Percentiles rank a stretch among this genome's conserved stretches.
Conservation (phyloP, 148 eudicot genomes). For the Chenopodium formosanum region DNA sequence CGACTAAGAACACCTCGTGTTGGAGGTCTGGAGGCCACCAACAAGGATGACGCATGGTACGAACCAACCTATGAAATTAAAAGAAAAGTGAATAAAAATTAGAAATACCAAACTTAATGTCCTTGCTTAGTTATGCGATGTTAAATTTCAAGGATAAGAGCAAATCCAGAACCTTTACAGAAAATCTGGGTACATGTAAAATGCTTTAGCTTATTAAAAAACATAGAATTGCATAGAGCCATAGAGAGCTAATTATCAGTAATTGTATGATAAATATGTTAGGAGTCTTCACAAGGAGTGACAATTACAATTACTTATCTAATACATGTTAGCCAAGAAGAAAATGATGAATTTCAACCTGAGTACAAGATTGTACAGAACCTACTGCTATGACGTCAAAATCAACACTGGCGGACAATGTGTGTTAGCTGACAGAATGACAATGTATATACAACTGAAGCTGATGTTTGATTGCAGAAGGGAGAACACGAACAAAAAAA, state of each 20-base stretch:
- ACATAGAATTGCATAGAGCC: background rate
- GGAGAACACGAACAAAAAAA: too few relatives aligned
- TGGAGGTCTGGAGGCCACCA: conserved; percentile 98
- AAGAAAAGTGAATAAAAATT: conserved; percentile 10
- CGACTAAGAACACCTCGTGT: conserved; percentile 89
- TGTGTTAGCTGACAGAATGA: background rate
- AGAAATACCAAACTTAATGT: background rate
- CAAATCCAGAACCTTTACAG: background rate
- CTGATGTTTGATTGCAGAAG: background rate
- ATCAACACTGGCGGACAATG: too few relatives aligned
- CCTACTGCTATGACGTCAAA: too few relatives aligned
- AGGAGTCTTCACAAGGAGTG: background rate
- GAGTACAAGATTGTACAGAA: background rate
- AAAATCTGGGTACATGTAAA: background rate
- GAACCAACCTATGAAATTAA: conserved; percentile 67
- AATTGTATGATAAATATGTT: background rate
- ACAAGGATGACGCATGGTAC: conserved; percentile 84
- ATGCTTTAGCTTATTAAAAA: background rate
- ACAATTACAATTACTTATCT: background rate
- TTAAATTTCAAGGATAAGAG: background rate
- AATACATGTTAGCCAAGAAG: background rate
- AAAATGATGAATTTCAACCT: background rate
- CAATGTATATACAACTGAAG: background rate
- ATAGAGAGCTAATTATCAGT: background rate
- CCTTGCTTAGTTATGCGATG: background rate